phyloP scores from a whole-genome alignment of 441 rosid species.

The Pelargonium hybrid region DNA sequence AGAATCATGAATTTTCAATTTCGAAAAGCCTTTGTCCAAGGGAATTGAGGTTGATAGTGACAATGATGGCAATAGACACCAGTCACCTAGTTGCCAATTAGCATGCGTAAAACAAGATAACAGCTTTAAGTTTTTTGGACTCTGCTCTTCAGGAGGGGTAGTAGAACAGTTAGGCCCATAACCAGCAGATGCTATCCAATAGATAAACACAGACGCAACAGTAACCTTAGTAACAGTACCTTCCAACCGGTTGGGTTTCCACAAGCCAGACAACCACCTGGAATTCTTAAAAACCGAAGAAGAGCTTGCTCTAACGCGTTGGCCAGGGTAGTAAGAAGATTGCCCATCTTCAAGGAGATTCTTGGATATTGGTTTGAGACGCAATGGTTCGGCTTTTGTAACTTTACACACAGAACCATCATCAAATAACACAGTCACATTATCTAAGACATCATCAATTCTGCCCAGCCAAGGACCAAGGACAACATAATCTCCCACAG shows the following conservation, averaged over 20 bases:
- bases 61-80: constrained; percentile 66
- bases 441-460: constrained; percentile 84
- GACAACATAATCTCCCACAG: constrained; percentile 80
- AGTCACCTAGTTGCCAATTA: constrained; percentile 93
- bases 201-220: constrained; percentile 69
- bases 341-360: constrained; percentile 71
- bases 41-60: constrained; percentile 32
- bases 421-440: constrained; percentile 83
- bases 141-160: constrained; percentile 85
- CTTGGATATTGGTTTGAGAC: constrained; percentile 54
- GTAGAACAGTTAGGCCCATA: constrained; percentile 77
- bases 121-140: constrained; percentile 71
- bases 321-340: constrained; percentile 86
- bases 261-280: constrained; percentile 72
- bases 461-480: constrained; percentile 93
- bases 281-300: constrained; percentile 73
- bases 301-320: constrained; percentile 80
- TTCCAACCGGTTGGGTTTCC: constrained; percentile 82
- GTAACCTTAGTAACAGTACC: constrained; percentile 87
- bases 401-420: constrained; percentile 93
- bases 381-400: constrained; percentile 63
- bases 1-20: constrained; percentile 41
- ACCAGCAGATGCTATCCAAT: constrained; percentile 97
- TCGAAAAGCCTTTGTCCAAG: constrained; percentile 43
- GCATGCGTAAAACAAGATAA: constrained; percentile 79